Conservation (phyloP, 2,329 filamentous ascomycete genomes). For the Anthostomella pinea region DNA sequence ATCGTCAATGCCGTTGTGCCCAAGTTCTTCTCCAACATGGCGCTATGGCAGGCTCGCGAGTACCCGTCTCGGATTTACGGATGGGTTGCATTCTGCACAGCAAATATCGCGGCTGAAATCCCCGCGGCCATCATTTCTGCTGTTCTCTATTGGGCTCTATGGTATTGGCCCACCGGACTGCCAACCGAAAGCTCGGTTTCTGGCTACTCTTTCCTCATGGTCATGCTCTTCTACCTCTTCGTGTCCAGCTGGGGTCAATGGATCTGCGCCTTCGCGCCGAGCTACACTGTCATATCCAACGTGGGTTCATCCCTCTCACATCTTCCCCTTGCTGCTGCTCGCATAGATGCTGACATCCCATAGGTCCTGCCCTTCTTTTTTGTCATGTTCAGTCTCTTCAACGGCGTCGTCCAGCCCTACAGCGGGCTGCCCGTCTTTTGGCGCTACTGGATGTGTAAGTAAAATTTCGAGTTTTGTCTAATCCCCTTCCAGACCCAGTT, state of each 20-base stretch:
- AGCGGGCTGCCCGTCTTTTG: conserved; percentile 64
- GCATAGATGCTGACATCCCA: background rate
- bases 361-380: conserved; percentile 74
- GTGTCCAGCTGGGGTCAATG: conserved; percentile 75
- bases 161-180: conserved; percentile 75
- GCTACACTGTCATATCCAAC: conserved; percentile 75
- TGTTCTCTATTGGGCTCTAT: conserved; percentile 68
- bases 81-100: conserved; percentile 73
- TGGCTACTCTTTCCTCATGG: conserved; percentile 78
- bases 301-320: conserved; percentile 29
- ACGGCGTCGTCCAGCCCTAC: conserved; percentile 73
- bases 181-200: conserved; percentile 62
- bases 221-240: conserved; percentile 74
- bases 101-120: conserved; percentile 70
- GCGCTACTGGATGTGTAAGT: conserved; percentile 70
- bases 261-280: conserved; percentile 79
- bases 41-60: conserved; percentile 71
- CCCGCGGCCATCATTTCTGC: conserved; percentile 63
- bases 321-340: background rate
- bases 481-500: too few species aligned
- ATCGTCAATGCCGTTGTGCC: conserved; percentile 72
- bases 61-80: conserved; percentile 73
- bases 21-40: conserved; percentile 74
- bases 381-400: conserved; percentile 73
- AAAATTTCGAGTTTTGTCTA: too few species aligned